Evolutionary conservation across 345 rosid genomes (phyloP).

Genomic region (Mercurialis annua): DNA sequence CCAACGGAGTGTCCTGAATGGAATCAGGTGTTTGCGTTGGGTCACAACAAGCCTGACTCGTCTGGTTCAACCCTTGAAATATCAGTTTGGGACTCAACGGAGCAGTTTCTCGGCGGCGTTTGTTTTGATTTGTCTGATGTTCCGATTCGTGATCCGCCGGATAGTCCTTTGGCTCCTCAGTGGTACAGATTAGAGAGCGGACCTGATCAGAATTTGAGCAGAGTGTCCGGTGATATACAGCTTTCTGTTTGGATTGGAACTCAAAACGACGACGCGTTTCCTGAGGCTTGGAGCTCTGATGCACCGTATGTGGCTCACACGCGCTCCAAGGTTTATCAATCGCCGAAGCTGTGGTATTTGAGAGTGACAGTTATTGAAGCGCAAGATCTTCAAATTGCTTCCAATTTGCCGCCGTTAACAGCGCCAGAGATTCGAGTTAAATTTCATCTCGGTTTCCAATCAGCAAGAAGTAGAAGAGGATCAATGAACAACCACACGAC

Average conservation of each 20-base stretch:
- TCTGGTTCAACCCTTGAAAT: slow-evolving; percentile 65
- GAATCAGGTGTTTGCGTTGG: slow-evolving; percentile 78
- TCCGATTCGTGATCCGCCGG: slow-evolving; percentile 81
- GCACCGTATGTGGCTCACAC: slow-evolving; percentile 83
- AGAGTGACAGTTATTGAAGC: slow-evolving; percentile 83
- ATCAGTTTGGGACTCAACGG: slow-evolving; percentile 79
- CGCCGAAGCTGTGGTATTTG: slow-evolving; percentile 93
- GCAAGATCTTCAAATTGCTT: slow-evolving; percentile 72
- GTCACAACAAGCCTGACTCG: slow-evolving; percentile 47
- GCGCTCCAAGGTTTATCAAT: slow-evolving; percentile 90
- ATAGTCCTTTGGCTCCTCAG: slow-evolving; percentile 84
- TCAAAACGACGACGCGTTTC: slow-evolving; percentile 90
- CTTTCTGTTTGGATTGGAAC: slow-evolving; percentile 94
- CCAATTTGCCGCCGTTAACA: slow-evolving; percentile 78
- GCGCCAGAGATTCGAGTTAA: slow-evolving; percentile 81
- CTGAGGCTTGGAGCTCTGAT: slow-evolving; percentile 89
- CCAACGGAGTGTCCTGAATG: slow-evolving; percentile 70
- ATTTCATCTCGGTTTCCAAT: slow-evolving; percentile 80
- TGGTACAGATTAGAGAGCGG: slow-evolving; percentile 79
- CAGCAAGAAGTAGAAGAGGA: slow-evolving; percentile 71
- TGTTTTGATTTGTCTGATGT: slow-evolving; percentile 86
- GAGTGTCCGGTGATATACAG: slow-evolving; percentile 80
- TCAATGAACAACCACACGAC: slow-evolving; percentile 65
- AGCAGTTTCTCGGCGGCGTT: slow-evolving; percentile 82
- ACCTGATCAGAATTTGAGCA: slow-evolving; percentile 38